Percentiles rank a stretch among this genome's conserved stretches.
Evolutionary conservation across 352 stramenopile species (phyloP).

Genomic region (Pythium periplocum): DNA sequence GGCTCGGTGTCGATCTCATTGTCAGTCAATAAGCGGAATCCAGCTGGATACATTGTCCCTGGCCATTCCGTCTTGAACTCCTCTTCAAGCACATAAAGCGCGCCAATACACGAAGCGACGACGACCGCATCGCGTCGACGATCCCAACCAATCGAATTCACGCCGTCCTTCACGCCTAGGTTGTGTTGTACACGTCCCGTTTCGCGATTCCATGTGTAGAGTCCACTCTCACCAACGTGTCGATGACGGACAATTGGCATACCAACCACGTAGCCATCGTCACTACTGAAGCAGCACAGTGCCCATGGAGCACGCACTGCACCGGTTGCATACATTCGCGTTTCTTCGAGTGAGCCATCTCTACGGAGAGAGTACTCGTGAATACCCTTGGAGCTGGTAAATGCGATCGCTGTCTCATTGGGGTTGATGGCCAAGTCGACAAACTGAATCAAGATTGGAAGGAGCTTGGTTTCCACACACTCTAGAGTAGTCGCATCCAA

Average conservation of each 20-base stretch:
- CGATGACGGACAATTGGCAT: conserved; percentile 75
- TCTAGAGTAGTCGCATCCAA: conserved; percentile 43
- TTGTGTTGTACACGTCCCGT: conserved; percentile 64
- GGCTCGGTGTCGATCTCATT: conserved; percentile 58
- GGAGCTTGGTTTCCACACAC: conserved; percentile 38
- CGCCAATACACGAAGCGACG: conserved; percentile 56
- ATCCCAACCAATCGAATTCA: conserved; percentile 61
- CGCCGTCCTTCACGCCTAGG: conserved; percentile 64
- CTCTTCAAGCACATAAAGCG: conserved; percentile 69
- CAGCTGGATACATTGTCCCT: conserved; percentile 79
- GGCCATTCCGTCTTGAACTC: conserved; percentile 72
- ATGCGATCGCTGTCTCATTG: conserved; percentile 38
- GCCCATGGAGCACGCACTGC: conserved; percentile 71
- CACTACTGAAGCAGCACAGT: conserved; percentile 60
- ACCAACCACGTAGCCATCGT: conserved; percentile 62
- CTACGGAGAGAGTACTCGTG: conserved; percentile 44
- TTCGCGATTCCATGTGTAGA: conserved; percentile 72
- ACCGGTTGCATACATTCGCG: conserved; percentile 52
- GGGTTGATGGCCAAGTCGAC: conserved; percentile 57
- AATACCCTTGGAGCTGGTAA: conserved; percentile 74
- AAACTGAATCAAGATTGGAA: conserved; percentile 58
- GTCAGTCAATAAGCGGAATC: conserved; percentile 74
- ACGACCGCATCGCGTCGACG: conserved; percentile 43
- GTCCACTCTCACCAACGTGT: conserved; percentile 70
- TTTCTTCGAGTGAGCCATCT: conserved; percentile 28